Base-by-base conservation (phyloP, 371 early-diverging fungal species). In the Encephalitozoon cuniculi region DNA sequence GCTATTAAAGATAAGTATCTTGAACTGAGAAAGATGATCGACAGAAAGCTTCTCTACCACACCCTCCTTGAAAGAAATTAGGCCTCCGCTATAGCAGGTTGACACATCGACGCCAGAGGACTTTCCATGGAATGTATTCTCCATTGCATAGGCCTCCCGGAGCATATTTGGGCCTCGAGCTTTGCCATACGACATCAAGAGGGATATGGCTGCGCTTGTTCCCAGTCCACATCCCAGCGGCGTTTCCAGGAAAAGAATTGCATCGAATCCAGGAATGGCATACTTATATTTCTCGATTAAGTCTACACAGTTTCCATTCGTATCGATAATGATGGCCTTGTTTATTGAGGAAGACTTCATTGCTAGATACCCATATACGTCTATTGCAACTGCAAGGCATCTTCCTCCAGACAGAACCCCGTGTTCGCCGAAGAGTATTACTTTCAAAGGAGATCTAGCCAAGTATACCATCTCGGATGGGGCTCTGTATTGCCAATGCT, bases 371-470 rank as follows among this genome's bases (percentile, higher is more conserved):
- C 52, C 32, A 49, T 65, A 54, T 41, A 43, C 66, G 7, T 72
- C 68, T 54, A 77, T 64, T n/a, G 65, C 44, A 39, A 69, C 9
- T 12, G 71, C 39, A 1, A 77, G 32, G 68, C 77, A 77, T 49
- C 46, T 54, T n/a, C 32, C 46, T 15, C 77, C 77, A 0, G 64
- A 34, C 25, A 77, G 43, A 4, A 77, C 77, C n/a, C 59, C 12
- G 65, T 77, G 67, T 51, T 77, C 77, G 37, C 77, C 77, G 59
- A 77, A 77, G 23, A 77, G 37, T 67, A 77, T 77, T 26, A 77
- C 25, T 63, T 77, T 77, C 18, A 71, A 37, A 18, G 71, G 71
- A 55, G 59, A 51, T 53, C 37, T 69, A 18, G 44, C 39, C 39
- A 34, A 46, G 15, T 46, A 18, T 3, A 7, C 49, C 49, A 46